Conservation (phyloP, 305 asterid genomes). For the Fraxinus angustifolia region DNA sequence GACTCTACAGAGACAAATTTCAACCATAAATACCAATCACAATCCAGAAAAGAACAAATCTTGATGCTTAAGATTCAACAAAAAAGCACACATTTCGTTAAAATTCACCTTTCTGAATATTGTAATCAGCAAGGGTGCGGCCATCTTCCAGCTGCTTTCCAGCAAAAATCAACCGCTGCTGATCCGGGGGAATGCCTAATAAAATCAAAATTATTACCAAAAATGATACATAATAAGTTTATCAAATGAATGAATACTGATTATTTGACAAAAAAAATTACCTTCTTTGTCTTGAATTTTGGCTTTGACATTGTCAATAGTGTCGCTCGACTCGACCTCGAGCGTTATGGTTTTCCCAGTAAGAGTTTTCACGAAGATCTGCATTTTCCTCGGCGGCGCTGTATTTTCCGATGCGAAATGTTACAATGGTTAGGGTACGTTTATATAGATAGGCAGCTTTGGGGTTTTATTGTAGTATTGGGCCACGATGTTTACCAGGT, state of each 20-base stretch:
- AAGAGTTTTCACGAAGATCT: slow-evolving; percentile 63
- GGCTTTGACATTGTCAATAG: slow-evolving; percentile 57
- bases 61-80: neutral
- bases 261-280: neutral
- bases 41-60: neutral
- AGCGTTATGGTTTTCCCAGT: slow-evolving; percentile 62
- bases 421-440: neutral
- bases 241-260: neutral
- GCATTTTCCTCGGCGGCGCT: slow-evolving; percentile 32
- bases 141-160: slow-evolving; percentile 71
- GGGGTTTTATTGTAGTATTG: neutral
- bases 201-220: neutral
- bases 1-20: slow-evolving; percentile 34
- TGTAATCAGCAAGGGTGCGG: slow-evolving; percentile 64
- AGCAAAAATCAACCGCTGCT: slow-evolving; percentile 61
- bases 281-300: slow-evolving; percentile 63
- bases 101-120: slow-evolving; percentile 55
- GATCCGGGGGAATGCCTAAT: slow-evolving; percentile 65
- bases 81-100: neutral
- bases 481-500: neutral
- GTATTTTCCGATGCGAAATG: neutral
- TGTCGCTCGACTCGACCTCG: slow-evolving; percentile 60
- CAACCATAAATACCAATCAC: neutral
- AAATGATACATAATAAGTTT: neutral
- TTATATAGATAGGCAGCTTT: neutral